Evolutionary conservation across 352 stramenopile genomes (phyloP), one percentile per base, ranked within the genome.

Genomic region (Blastocystis sp.): DNA sequence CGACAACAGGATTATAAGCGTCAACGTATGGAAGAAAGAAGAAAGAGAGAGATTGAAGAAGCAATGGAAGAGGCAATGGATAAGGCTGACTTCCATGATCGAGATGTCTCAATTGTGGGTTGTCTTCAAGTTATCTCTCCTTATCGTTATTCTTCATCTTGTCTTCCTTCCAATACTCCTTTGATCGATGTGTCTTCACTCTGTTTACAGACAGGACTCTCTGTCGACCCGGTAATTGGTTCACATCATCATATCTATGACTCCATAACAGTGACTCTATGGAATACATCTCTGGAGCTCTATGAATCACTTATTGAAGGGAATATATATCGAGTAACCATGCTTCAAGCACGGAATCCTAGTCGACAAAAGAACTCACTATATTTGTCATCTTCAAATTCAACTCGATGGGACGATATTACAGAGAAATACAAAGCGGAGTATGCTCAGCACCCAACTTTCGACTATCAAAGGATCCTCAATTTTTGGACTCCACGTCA

Each of bases 111-210:
- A 27, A 75, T 75, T 19, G 57, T 51, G 24, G 65, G 65, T n/a
- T 51, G 27, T 43, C 35, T 75, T 24, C 32, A 75, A 21, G 65
- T 75, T 16, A 75, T 75, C 14, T 52, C 27, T 75, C 65, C 65
- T 5, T 75, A 75, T 54, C 65, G 65, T 6, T n/a, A n/a, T n/a
- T n/a, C n/a, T n/a, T n/a, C n/a, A n/a, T n/a, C n/a, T n/a, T n/a
- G n/a, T n/a, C n/a, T n/a, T n/a, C 37, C 37, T 71, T 57, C 49
- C 49, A 57, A 57, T 21, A 57, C 49, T 57, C 49, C 21, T 21
- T 9, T 32, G 5, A 24, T 21, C 2, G 65, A 75, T 54, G 37
- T 75, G 3, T 52, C 32, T 21, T 52, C 35, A 29, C 65, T 75
- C 11, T 75, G 35, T 54, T 24, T 54, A 4, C 9, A 51, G 32